A percentile compares a stretch with the other conserved stretches of the same genome.
Evolutionary conservation across 345 rosid genomes (phyloP).

Genomic region (Cardamine resedifolia): DNA sequence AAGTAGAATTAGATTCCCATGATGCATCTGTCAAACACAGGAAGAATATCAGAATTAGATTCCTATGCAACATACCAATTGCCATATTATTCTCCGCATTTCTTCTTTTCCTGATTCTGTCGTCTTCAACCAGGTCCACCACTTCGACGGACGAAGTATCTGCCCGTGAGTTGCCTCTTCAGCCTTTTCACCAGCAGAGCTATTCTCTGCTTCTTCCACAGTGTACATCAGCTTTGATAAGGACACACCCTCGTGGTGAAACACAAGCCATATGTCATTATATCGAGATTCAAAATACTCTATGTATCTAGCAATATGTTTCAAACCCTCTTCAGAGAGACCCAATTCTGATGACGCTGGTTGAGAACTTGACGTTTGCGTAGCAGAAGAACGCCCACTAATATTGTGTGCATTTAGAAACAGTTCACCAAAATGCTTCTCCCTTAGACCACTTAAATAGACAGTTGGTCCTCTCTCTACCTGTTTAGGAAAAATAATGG

Average conservation of each 20-base stretch:
- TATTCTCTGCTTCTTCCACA: slow-evolving; percentile 55
- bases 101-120: slow-evolving; percentile 82
- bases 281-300: slow-evolving; percentile 92
- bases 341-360: slow-evolving; percentile 42
- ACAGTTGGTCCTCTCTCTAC: slow-evolving; percentile 86
- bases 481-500: slow-evolving; percentile 44
- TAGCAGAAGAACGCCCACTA: slow-evolving; percentile 45
- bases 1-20: neutral
- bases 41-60: slow-evolving; percentile 29
- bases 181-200: slow-evolving; percentile 42
- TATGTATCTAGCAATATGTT: slow-evolving; percentile 86
- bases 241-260: slow-evolving; percentile 80
- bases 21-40: slow-evolving; percentile 14
- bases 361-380: slow-evolving; percentile 38
- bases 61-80: slow-evolving; percentile 55
- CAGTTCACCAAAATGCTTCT: slow-evolving; percentile 91
- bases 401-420: slow-evolving; percentile 67
- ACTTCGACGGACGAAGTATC: slow-evolving; percentile 78
- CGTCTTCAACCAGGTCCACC: slow-evolving; percentile 98
- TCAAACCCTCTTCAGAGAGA: slow-evolving; percentile 69
- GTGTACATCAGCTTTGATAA: slow-evolving; percentile 84
- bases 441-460: slow-evolving; percentile 86
- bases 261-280: slow-evolving; percentile 93
- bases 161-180: slow-evolving; percentile 57
- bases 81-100: slow-evolving; percentile 80